These are phyloP conservation scores for Macrophomina tecta DNA, from an alignment of 2,329 filamentous ascomycete genomes.

Conservation along the genomic window DNA sequence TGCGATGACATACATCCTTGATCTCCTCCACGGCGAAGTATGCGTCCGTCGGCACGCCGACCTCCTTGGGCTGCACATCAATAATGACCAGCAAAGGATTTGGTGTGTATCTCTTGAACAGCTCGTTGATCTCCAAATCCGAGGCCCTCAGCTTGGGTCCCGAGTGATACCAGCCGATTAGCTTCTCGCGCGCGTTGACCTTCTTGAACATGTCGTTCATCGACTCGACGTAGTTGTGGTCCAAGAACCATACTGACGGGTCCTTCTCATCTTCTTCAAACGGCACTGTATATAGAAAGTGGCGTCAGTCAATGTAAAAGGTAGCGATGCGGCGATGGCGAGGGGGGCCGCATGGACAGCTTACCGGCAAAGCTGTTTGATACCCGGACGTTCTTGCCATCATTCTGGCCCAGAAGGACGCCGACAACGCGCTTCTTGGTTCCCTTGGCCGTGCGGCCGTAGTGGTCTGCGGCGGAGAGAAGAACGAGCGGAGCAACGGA, in stretches of 20 bases:
- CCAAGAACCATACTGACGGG: conserved; percentile 97
- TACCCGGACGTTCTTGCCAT: conserved; percentile 93
- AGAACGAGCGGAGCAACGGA: conserved; percentile 97
- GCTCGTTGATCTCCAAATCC: conserved; percentile 98
- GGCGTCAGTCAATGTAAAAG: conserved; percentile 33
- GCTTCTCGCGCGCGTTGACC: conserved; percentile 97
- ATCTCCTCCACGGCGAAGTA: conserved; percentile 99
- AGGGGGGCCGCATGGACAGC: conserved; percentile 36
- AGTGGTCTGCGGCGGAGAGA: conserved; percentile 97
- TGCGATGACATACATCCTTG: conserved; percentile 79
- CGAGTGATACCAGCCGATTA: conserved; percentile 99
- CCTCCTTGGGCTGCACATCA: conserved; percentile 97
- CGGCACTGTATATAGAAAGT: conserved; percentile 67
- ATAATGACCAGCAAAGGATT: conserved; percentile 97
- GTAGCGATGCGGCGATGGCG: not conserved
- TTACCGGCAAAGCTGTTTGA: conserved; percentile 98
- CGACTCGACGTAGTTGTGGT: conserved; percentile 98
- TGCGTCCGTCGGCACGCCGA: conserved; percentile 95
- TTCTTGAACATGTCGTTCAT: conserved; percentile 99
- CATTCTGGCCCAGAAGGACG: conserved; percentile 92
- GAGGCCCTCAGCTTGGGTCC: conserved; percentile 96
- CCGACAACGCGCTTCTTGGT: conserved; percentile 90
- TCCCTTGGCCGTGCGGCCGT: conserved; percentile 90
- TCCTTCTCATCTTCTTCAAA: conserved; percentile 99
- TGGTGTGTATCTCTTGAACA: conserved; percentile 98